These are phyloP conservation scores for Acanthochlamys bracteata DNA, from an alignment of 106 monocot genomes.

Conservation along the genomic window DNA sequence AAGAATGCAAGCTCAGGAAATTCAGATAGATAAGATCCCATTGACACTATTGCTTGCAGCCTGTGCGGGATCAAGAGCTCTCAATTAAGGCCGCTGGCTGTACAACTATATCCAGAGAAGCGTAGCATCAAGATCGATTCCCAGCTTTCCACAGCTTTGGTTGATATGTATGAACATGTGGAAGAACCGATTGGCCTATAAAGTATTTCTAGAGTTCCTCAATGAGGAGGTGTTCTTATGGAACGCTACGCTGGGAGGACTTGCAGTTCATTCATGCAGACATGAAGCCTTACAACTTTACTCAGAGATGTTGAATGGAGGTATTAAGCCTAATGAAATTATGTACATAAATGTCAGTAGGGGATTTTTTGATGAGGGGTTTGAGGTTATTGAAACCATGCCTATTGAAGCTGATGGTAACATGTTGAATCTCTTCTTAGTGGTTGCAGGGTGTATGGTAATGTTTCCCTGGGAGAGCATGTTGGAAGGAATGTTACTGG, in stretches of 20 bases:
- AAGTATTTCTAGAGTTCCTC: conserved; percentile 7
- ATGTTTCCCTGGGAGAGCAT: conserved; percentile 11
- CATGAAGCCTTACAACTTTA: conserved; percentile 12
- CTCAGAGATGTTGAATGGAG: conserved; percentile 7
- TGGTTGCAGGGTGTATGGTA: conserved; percentile 18
- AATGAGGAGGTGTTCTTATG: conserved; percentile 17
- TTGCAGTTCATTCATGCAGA: conserved; percentile 22
- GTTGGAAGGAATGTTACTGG: conserved; percentile 16
- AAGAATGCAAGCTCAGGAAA: conserved; percentile 13
- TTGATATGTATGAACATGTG: conserved; percentile 35
- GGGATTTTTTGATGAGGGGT: conserved; percentile 12
- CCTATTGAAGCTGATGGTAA: conserved; percentile 13
- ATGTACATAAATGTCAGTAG: conserved; percentile 19
- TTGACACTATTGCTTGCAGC: conserved; percentile 11
- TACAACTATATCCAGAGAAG: conserved; percentile 15
- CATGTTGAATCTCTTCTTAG: conserved; percentile 14
- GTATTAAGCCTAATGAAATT: conserved; percentile 20
- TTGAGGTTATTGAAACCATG: conserved; percentile 16
- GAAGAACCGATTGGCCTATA: conserved; percentile 15
- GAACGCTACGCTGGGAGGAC: conserved; percentile 25
- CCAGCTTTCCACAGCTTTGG: conserved; percentile 14
- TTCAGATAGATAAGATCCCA: conserved; percentile 14
- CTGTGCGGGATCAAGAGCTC: conserved; percentile 21
- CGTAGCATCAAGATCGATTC: neutral
- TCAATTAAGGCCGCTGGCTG: conserved; percentile 26